These are phyloP conservation scores for Malassezia brasiliensis DNA, from an alignment of 1,284 basidiomycete species.

Conservation along the genomic window DNA sequence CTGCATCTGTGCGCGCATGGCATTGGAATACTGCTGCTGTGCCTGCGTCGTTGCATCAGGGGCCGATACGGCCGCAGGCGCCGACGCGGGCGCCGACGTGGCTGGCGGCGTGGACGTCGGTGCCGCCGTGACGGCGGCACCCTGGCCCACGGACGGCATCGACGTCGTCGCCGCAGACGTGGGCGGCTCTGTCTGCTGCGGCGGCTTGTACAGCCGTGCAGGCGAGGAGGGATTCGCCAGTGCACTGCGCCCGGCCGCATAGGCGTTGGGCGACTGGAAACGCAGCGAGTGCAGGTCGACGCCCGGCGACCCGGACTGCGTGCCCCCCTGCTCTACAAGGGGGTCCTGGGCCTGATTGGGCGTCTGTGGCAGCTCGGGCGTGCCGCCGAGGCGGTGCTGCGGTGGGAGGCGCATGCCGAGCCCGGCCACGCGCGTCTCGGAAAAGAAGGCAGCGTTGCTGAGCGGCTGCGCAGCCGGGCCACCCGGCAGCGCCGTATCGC, in stretches of 20 bases:
- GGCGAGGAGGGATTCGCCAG: background rate
- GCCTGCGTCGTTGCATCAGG: background rate
- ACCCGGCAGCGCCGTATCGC: background rate
- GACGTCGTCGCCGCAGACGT: background rate
- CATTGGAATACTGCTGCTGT: background rate
- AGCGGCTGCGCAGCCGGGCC: background rate
- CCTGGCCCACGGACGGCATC: no score
- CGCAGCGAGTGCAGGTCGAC: background rate
- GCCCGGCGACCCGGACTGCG: background rate
- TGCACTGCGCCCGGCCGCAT: background rate
- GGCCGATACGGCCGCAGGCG: no score
- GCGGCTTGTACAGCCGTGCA: background rate
- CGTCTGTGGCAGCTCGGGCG: background rate
- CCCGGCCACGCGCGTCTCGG: background rate
- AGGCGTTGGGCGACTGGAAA: background rate
- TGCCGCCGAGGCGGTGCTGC: background rate
- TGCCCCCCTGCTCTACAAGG: background rate
- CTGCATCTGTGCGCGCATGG: no score
- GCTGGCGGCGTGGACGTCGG: no score
- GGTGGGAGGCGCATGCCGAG: conserved; percentile 4
- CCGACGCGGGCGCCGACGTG: no score
- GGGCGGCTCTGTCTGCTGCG: background rate
- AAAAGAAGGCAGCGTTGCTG: conserved; percentile 3
- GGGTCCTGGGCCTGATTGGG: background rate
- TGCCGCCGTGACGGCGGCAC: no score